phyloP scores from a whole-genome alignment of 225 moss, liverwort and hornwort genomes.

The Pseudoscleropodium purum region DNA sequence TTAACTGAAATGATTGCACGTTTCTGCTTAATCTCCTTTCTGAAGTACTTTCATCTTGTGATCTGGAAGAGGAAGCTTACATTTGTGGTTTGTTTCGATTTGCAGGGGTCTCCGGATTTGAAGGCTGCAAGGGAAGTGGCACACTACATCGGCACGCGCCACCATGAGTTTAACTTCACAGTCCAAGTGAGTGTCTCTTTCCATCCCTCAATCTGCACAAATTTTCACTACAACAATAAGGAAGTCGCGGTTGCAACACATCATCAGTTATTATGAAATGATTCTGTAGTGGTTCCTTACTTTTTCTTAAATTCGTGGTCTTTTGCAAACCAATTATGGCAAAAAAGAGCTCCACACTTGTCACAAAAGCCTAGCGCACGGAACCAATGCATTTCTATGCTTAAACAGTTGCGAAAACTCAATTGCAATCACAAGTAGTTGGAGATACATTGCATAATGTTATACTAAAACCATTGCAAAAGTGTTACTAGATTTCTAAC shows the following conservation, averaged over 20 bases:
- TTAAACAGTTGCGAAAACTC: not conserved
- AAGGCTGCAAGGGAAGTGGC: constrained; percentile 80
- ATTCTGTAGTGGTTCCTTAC: not conserved
- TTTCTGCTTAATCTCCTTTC: not conserved
- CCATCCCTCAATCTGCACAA: not conserved
- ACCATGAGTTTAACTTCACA: constrained; percentile 73
- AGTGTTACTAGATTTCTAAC: not conserved
- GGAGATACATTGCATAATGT: not conserved
- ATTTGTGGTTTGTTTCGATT: not conserved
- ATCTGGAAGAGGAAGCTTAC: not conserved
- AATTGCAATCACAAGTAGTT: not conserved
- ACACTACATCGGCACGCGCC: constrained; percentile 55
- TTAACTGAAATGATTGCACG: not conserved
- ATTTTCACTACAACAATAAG: not conserved
- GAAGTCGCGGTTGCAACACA: not conserved
- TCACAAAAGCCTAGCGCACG: no score
- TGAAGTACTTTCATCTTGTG: not conserved
- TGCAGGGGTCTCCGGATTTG: constrained; percentile 78
- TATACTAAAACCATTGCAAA: not conserved
- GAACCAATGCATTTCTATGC: not conserved
- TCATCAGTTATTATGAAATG: not conserved
- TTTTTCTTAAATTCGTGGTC: not conserved
- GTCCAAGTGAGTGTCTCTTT: constrained; percentile 43
- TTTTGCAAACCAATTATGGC: not conserved
- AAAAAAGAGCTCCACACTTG: no score